Conservation (phyloP, 345 rosid species). For the Ailanthus altissimus region DNA sequence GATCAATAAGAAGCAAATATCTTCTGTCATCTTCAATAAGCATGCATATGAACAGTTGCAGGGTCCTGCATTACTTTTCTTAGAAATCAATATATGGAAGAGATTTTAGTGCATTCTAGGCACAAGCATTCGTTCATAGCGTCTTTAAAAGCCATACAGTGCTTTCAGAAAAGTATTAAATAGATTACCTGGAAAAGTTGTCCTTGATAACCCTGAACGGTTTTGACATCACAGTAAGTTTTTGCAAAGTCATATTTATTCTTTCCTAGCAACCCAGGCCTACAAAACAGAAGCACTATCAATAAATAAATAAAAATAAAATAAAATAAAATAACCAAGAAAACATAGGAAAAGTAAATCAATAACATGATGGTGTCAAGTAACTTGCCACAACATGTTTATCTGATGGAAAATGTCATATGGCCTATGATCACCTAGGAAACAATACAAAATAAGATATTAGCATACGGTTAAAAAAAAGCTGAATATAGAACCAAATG, state of each 20-base stretch:
- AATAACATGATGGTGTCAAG: constrained; percentile 18
- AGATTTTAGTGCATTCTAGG: not conserved
- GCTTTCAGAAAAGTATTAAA: constrained; percentile 18
- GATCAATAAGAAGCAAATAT: not conserved
- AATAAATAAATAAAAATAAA: constrained; percentile 19
- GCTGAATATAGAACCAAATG: constrained; percentile 2
- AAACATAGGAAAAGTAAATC: constrained; percentile 25
- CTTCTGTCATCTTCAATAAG: not conserved
- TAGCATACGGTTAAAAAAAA: constrained; percentile 32
- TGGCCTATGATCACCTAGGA: constrained; percentile 83
- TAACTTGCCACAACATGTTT: constrained; percentile 84
- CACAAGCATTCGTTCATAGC: not conserved
- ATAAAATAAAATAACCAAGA: not conserved
- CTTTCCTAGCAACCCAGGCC: constrained; percentile 97
- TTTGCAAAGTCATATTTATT: constrained; percentile 85
- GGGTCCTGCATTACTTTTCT: not conserved
- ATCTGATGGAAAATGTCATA: constrained; percentile 97
- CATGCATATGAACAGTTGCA: not conserved
- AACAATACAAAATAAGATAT: constrained; percentile 31
- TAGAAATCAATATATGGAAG: not conserved
- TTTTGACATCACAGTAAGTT: constrained; percentile 75
- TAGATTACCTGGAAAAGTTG: constrained; percentile 72
- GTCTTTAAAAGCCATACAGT: constrained; percentile 5
- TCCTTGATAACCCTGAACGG: constrained; percentile 50
- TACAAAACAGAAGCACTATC: constrained; percentile 36